Conservation (phyloP, 169 alveolate species). For the Theileria sp. region DNA sequence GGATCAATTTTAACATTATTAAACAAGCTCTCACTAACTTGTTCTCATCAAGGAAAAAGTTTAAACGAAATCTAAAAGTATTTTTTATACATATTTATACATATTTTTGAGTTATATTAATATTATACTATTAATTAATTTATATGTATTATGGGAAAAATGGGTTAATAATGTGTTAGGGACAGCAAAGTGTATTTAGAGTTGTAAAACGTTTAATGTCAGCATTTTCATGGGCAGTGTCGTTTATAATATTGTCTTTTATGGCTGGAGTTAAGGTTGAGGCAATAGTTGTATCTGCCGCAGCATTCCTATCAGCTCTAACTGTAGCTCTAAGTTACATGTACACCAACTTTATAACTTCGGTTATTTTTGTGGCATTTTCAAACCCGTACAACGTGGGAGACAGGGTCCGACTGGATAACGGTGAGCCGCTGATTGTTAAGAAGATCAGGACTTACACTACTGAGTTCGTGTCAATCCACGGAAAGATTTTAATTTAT, state of each 20-base stretch:
- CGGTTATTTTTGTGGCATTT: conserved; percentile 84
- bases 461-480: conserved; percentile 80
- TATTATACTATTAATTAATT: too few relatives aligned
- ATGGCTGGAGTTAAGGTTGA: conserved; percentile 81
- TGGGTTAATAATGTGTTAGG: conserved; percentile 15
- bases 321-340: conserved; percentile 82
- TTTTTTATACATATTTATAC: background rate
- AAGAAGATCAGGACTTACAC: conserved; percentile 81
- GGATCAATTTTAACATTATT: conserved; percentile 69
- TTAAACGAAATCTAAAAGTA: conserved; percentile 66
- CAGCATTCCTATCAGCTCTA: conserved; percentile 83
- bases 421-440: conserved; percentile 80
- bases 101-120: too few relatives aligned
- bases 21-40: conserved; percentile 70
- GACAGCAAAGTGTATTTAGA: conserved; percentile 81
- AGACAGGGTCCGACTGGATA: conserved; percentile 80
- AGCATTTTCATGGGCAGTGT: conserved; percentile 70
- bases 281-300: conserved; percentile 85
- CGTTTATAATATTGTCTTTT: conserved; percentile 73
- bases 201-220: conserved; percentile 80
- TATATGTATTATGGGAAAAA: background rate
- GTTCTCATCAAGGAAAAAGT: conserved; percentile 69
- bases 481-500: conserved; percentile 78
- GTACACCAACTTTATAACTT: conserved; percentile 83
- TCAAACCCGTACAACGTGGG: conserved; percentile 86